Base-by-base conservation (phyloP, 2,329 filamentous ascomycete species). In the Aspergillus persii region DNA sequence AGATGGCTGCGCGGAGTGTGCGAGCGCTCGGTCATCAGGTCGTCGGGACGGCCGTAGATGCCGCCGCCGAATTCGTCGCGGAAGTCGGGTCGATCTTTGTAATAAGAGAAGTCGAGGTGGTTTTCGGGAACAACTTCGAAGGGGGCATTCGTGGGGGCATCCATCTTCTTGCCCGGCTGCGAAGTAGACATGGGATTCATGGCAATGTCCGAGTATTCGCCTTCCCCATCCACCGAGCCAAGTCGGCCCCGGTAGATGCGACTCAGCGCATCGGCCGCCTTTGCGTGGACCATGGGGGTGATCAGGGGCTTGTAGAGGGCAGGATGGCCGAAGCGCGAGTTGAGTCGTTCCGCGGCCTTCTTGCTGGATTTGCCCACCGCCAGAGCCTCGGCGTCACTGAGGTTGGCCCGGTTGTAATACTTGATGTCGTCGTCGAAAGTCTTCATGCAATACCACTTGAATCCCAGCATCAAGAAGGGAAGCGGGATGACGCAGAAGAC, bases 211-310 rank as follows among this genome's bases (percentile, higher is more conserved):
- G 90, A 93, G 77, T 95, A 79, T 30, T 76, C 76, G 29, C 67
- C 68, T 8, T 64, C 63, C 18, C 65, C 62, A 23, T 72, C 71
- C 57, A 82, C 79, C 0, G 83, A 79, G n/a, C 81, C 82, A 2
- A 96, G 78, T 4, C 94, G 88, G 9, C 93, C 94, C 27, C 87
- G 87, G 73, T 97, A 97, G 53, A 99, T 83, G 48, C 90, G 86
- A n/a, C 89, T 88, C 8, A 99, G 83, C 46, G 95, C 83, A 60
- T 95, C 92, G 69, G 95, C 91, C 2, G 92, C 91, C 76, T 90
- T 96, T 56, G 91, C 89, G 68, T 96, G 89, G 3, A 98, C 94
- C 93, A 98, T 97, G 2, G 94, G 94, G 0, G 92, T 96, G 67
- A 94, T 93, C 23, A 98, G 83, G 3, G 90, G 89, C 74, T 90